These are phyloP conservation scores for Jatropha curcas DNA, from an alignment of 345 rosid genomes.

Conservation along the genomic window DNA sequence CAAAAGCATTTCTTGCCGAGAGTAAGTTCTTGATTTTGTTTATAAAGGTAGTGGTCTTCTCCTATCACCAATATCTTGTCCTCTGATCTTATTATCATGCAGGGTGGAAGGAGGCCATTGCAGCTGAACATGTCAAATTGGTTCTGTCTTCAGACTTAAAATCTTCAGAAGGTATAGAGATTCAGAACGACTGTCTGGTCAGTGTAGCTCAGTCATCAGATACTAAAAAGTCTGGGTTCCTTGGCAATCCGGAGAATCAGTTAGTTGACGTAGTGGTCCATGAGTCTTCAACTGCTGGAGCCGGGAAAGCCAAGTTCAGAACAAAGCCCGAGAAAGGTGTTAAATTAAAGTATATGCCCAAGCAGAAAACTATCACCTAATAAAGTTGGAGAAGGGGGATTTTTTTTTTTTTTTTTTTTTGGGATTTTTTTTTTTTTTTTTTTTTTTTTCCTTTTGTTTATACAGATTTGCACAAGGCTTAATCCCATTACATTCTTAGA, in stretches of 20 bases:
- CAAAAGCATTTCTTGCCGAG: constrained; percentile 69
- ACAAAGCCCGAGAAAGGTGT: constrained; percentile 58
- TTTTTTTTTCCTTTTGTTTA: neutral
- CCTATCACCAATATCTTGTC: neutral
- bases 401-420: too few species aligned
- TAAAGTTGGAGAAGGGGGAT: constrained; percentile 11
- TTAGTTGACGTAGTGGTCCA: constrained; percentile 4
- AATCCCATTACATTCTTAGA: constrained; percentile 40
- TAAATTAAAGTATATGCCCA: constrained; percentile 80
- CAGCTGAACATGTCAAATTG: constrained; percentile 64
- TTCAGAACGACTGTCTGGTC: constrained; percentile 20
- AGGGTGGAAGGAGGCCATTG: constrained; percentile 93
- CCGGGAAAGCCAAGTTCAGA: constrained; percentile 44
- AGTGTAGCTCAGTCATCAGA: constrained; percentile 30
- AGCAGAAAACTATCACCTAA: constrained; percentile 46
- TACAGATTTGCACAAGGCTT: constrained; percentile 48
- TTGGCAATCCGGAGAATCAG: constrained; percentile 28
- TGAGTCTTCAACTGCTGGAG: constrained; percentile 25
- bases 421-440: constrained; percentile 24
- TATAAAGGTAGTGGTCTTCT: neutral
- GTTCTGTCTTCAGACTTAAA: constrained; percentile 50
- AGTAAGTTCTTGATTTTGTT: constrained; percentile 48
- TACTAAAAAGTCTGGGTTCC: constrained; percentile 14
- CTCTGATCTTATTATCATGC: constrained; percentile 13
- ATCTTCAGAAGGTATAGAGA: constrained; percentile 22